Base-by-base conservation (phyloP, 2,329 filamentous ascomycete genomes). In the Orbilia quercus region DNA sequence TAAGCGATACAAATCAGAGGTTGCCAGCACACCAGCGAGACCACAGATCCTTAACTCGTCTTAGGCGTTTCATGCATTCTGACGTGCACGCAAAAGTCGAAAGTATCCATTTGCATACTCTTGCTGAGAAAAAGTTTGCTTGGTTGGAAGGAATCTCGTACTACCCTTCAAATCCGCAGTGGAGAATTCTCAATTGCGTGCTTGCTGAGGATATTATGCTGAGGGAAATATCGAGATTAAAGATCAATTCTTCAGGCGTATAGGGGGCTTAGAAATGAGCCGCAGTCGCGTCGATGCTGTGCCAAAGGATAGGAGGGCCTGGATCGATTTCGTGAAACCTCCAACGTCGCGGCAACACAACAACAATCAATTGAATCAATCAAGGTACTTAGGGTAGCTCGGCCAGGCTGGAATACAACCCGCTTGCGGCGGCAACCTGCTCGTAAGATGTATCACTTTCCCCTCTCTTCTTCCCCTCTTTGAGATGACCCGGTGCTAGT, bases 1-100 rank as follows among this genome's bases (percentile, higher is more conserved):
- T 66, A 73, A 73, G 69, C 69, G 69, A 66, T 48, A 55, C 69
- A 65, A 65, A 66, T 73, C 69, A 73, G 55, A 66, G 18, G 28
- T 20, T 73, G 69, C 69, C 69, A 73, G 42, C 69, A 31, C 69
- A 73, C 60, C 54, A 62, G 44, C 38, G 4, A 64, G 51, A 36
- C 59, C 51, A 57, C 51, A 59, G n/a, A 66, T 57, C 51, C 62
- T 65, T 55, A 65, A 55, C 60, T 65, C 16, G 50, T 65, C 44
- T 65, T 65, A 34, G 20, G 9, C 36, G 2, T 50, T 53, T 40
- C 18, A 31, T 73, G 69, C 69, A 72, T 59, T 44, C 69, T 72
- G 69, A 73, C 60, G 60, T 66, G 31, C 51, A 47, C 51, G 16
- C 42, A 23, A 58, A 53, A 9, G 36, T 28, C 7, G 22, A 34